phyloP scores from a whole-genome alignment of 257 asterid genomes.

The Avicennia marina region DNA sequence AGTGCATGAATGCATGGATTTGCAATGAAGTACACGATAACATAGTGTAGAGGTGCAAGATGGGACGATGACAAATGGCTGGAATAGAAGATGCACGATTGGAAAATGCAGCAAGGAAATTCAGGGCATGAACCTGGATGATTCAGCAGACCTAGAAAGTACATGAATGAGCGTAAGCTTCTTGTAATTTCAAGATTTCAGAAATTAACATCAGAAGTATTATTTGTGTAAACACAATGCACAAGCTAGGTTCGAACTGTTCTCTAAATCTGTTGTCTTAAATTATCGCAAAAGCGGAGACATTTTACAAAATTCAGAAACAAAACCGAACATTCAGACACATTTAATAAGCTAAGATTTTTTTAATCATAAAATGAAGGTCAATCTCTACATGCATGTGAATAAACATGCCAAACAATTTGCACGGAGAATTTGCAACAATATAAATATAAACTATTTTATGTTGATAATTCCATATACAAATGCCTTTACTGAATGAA shows the following conservation, averaged over 20 bases:
- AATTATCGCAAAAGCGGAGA: no score
- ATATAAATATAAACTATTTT: no score
- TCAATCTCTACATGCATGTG: no score
- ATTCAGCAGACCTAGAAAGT: conserved; percentile 54
- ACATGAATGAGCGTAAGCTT: conserved; percentile 35
- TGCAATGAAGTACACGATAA: not conserved
- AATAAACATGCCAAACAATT: no score
- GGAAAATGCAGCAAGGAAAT: conserved; percentile 77
- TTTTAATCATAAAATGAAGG: no score
- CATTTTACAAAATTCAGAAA: no score
- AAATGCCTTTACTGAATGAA: no score
- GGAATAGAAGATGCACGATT: conserved; percentile 75
- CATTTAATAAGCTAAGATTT: no score
- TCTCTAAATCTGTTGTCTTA: no score
- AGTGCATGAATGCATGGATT: conserved; percentile 5
- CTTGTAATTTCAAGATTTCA: not conserved
- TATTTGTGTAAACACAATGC: not conserved
- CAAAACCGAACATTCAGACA: no score
- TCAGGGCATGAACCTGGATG: conserved; percentile 48
- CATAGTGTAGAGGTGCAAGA: conserved; percentile 44
- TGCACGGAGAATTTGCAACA: no score
- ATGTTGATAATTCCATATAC: no score
- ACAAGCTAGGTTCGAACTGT: not conserved
- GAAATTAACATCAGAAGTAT: not conserved
- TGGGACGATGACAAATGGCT: conserved; percentile 68